Percentiles rank a stretch among this genome's conserved stretches.
phyloP scores from a whole-genome alignment of 202 grass and related monocot species.

The Setaria italica region DNA sequence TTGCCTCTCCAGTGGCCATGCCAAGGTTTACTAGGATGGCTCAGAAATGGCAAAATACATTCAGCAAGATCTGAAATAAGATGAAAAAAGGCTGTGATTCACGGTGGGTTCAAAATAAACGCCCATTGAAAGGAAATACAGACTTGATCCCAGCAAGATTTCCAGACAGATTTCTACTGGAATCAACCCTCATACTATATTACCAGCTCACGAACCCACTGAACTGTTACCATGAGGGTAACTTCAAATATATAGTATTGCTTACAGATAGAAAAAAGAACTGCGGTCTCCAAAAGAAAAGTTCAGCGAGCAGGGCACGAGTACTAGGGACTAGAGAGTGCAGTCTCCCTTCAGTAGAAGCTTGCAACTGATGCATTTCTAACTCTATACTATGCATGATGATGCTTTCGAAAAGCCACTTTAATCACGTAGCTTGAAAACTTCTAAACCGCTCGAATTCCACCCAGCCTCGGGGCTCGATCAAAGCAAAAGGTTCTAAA shows the following conservation, averaged over 20 bases:
- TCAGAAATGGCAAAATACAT: background rate
- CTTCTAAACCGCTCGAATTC: background rate
- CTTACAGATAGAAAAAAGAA: background rate
- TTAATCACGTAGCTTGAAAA: background rate
- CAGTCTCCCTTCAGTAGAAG: background rate
- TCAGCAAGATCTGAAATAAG: slow-evolving; percentile 43
- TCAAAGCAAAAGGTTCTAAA: background rate
- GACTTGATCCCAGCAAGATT: background rate
- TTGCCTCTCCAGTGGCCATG: slow-evolving; percentile 51
- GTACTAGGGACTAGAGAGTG: background rate
- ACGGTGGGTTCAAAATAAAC: background rate
- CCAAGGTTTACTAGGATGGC: slow-evolving; percentile 33
- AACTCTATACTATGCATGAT: background rate
- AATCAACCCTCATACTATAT: background rate
- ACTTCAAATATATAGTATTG: background rate
- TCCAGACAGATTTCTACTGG: background rate
- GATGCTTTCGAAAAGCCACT: slow-evolving; percentile 7
- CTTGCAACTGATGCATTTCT: slow-evolving; percentile 13
- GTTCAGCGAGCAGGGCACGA: background rate
- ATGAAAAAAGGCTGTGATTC: background rate
- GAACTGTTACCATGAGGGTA: background rate
- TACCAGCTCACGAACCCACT: background rate
- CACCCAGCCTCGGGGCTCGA: background rate
- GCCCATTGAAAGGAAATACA: background rate
- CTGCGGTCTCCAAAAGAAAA: background rate